Evolutionary conservation across 306 rosid genomes (phyloP).

Genomic region (Mucuna pruriens): DNA sequence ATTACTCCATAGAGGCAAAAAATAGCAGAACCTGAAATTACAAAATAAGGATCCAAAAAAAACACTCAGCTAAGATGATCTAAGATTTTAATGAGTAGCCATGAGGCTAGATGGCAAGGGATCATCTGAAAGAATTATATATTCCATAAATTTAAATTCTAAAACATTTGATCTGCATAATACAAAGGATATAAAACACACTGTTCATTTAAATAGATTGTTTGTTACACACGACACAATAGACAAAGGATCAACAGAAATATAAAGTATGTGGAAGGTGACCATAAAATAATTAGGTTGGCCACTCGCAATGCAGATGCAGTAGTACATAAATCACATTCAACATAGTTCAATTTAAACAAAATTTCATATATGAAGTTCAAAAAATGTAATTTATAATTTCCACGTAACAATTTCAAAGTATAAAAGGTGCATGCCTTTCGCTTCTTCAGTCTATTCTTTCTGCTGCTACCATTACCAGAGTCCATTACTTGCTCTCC

Average conservation of each 20-base stretch:
- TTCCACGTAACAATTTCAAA: constrained; percentile 9
- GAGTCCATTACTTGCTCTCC: constrained; percentile 49
- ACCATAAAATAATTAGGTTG: background rate
- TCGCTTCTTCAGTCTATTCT: constrained; percentile 59
- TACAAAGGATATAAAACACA: background rate
- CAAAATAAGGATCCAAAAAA: constrained; percentile 7
- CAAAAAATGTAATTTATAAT: background rate
- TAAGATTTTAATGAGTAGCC: background rate
- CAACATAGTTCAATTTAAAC: constrained; percentile 19
- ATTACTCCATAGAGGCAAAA: background rate
- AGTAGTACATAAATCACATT: background rate
- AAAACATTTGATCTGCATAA: background rate
- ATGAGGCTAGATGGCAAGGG: constrained; percentile 3
- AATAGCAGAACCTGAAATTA: background rate
- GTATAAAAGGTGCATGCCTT: constrained; percentile 57
- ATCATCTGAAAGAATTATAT: constrained; percentile 4
- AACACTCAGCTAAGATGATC: constrained; percentile 1
- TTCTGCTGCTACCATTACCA: constrained; percentile 50
- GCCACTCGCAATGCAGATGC: constrained; percentile 7
- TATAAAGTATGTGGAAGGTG: background rate
- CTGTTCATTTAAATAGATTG: background rate
- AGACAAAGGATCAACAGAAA: constrained; percentile 11
- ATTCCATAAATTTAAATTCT: background rate
- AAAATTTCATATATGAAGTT: background rate
- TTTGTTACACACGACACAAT: background rate